Evolutionary conservation across 2,329 filamentous ascomycete species (phyloP), one percentile per base, ranked within the genome.

Genomic region (Grosmannia clavigera): DNA sequence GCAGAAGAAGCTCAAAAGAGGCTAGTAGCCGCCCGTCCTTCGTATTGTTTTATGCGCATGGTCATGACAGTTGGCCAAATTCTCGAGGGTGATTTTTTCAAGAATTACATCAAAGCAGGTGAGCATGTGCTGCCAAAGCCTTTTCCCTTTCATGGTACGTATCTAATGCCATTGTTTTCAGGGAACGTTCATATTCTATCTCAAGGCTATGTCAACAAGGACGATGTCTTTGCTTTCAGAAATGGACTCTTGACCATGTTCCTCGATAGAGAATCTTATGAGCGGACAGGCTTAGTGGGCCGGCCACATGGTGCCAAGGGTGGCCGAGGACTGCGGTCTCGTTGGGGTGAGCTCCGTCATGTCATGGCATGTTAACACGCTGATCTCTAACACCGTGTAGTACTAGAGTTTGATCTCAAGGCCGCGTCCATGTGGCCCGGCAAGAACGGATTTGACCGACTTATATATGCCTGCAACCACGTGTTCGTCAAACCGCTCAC

Each of bases 101-200:
- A 82, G n/a, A 78, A 84, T 52, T 92, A 95, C 69, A 85, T 97
- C 65, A 95, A 95, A 71, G 80, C 79, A 62, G 88, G 88, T 88
- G 12, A 33, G 55, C 9, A 16, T 43, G n/a, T 38, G 3, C 22
- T 35, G 16, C 31, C 33, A 11, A 12, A 22, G 14, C 14, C 11
- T 11, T 12, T n/a, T 35, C 33, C 33, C 33, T 57, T 11, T 56
- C 19, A 31, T n/a, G 9, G 16, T 57, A 3, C 16, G 16, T 19
- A 11, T 29, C 53, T 53, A 31, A 57, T 40, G 5, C 6, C 11
- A 3, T 43, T 29, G 5, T 22, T 54, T 9, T 6, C 61, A 91
- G 90, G 90, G 5, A 85, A 90, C 68, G 76, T 95, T 56, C 72
- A 89, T 65, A 89, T 97, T 87, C 79, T 96, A 2, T 96, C 92